Base-by-base conservation (phyloP, 2,329 filamentous ascomycete species). In the Alternaria metachromatica region DNA sequence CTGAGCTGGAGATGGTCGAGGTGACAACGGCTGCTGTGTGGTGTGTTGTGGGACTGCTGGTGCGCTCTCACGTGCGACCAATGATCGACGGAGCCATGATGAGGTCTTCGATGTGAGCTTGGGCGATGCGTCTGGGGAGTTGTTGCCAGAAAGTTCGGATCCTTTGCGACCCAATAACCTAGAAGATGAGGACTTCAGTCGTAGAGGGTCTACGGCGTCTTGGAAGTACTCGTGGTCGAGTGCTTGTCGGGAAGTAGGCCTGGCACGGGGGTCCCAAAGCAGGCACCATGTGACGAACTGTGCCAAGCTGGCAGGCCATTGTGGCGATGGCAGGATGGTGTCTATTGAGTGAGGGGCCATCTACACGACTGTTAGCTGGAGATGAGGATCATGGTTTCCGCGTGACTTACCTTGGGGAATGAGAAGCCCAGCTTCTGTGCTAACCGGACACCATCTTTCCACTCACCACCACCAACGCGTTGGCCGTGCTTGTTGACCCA, bases 291-390 rank as follows among this genome's bases (percentile, higher is more conserved):
- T 99, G 63, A 99, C 96, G 76, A 99, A 98, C 63, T 96, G 89
- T 74, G 91, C 92, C 59, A 99, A 86, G 20, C 93, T 91, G 2
- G 90, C 83, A 6, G 96, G 96, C 96, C 96, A 99, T 76, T 97
- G 93, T 15, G 96, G 94, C 25, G 92, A 80, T 76, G 93, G 93
- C 8, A 99, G 86, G 69, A 98, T 96, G 6, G 93, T 96, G 72
- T 98, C 95, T 88, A 99, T 93, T 18, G 95, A 89, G 80, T 98
- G 96, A 55, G 96, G 96, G 21, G 96, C 95, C 96, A 99, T 98
- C 89, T 96, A 93, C 41, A 93, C 33, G 11, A 54, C 58, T 28
- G 62, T 67, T 59, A 72, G 65, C 51, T 13, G 48, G 20, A n/a
- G 21, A 12, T 6, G 13, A 18, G 58, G 37, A 43, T 20, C 12